Base-by-base conservation (phyloP, 1,284 basidiomycete genomes). In the Fistulina hepatica region DNA sequence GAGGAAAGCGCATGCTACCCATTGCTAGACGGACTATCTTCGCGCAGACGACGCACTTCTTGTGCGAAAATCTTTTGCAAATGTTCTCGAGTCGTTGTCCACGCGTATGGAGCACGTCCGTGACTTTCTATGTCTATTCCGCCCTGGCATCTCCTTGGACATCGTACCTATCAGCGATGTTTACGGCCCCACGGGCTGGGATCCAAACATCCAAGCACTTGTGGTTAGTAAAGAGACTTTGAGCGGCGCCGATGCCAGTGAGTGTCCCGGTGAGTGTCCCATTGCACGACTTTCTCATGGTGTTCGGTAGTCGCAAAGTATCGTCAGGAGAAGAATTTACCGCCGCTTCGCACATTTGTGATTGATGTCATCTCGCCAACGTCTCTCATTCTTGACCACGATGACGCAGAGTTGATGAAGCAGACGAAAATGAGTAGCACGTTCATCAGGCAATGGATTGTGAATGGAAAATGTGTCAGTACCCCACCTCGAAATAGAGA, bases 361-460 rank as follows among this genome's bases (percentile, higher is more conserved):
- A 90, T 94, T 51, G 84, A 91, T 55, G 89, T 94, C 44, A 91
- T 94, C 46, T 84, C 83, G 0, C 62, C 78, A 20, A 70, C 65
- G 13, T 60, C 60, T 6, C 60, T 65, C 9, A 73, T 63, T 40
- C 57, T 81, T 16, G 75, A 75, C 40, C 66, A 69, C 38, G 67
- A 68, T 21, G 81, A 90, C 52, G 67, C 73, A 21, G 75, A 75
- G 35, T 58, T 71, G 52, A 59, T 93, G 42, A 79, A 78, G 52
- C 65, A 73, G 46, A 69, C 76, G 26, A 94, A 94, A 66, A 77
- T 94, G 73, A 90, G 91, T 52, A 92, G 88, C 55, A 92, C 89
- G 6, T 83, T 72, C 44, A 91, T 95, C 47, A 67, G 91, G 21
- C 68, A 81, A 47, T 93, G 86, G 85, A 78, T 94, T 48, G 73